These are phyloP conservation scores for Diplodia scrobiculata DNA, from an alignment of 2,329 filamentous ascomycete species.

Conservation along the genomic window DNA sequence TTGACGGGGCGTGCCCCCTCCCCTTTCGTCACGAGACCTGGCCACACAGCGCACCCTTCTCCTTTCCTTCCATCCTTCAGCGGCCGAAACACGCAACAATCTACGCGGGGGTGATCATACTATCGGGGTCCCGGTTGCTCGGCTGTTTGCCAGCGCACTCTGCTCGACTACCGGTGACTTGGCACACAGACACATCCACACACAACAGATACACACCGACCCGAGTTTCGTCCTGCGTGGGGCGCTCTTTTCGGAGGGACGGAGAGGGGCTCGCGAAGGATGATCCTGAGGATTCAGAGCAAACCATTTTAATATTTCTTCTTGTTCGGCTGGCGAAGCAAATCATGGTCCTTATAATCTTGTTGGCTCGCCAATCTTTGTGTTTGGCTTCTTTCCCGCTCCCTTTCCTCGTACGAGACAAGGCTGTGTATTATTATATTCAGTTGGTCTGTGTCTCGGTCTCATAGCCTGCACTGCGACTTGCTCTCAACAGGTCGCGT, in stretches of 20 bases:
- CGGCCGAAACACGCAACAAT: background rate
- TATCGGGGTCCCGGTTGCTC: background rate
- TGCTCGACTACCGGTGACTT: background rate
- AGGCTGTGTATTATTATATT: background rate
- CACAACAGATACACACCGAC: background rate
- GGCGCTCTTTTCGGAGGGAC: background rate
- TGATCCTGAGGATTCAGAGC: background rate
- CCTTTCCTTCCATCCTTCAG: background rate
- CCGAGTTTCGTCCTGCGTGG: background rate
- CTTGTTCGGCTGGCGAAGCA: background rate
- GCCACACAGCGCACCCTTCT: background rate
- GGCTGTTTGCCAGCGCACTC: background rate
- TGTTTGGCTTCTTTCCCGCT: background rate
- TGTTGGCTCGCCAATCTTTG: background rate
- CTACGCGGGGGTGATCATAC: conserved; percentile 7
- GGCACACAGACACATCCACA: background rate
- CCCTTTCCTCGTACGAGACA: too few relatives aligned
- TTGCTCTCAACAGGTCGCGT: background rate
- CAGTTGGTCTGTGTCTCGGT: background rate
- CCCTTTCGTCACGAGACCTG: conserved; percentile 9
- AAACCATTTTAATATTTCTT: background rate
- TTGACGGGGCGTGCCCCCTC: conserved; percentile 2
- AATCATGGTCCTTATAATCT: background rate
- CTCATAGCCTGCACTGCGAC: background rate
- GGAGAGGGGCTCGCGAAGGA: too few relatives aligned